phyloP scores from a whole-genome alignment of 2,329 filamentous ascomycete species.

The Diaporthe vexans region DNA sequence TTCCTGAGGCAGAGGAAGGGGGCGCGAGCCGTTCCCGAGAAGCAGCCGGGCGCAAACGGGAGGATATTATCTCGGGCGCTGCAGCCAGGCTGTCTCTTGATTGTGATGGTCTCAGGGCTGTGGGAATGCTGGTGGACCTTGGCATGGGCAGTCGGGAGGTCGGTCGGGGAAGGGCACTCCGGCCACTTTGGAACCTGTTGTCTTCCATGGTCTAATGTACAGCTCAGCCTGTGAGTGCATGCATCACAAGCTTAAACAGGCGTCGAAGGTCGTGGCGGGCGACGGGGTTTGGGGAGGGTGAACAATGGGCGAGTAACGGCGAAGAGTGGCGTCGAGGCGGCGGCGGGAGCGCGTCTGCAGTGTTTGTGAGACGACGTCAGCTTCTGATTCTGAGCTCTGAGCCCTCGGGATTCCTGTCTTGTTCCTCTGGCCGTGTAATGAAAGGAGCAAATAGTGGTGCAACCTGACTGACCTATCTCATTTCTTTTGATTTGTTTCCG shows the following conservation, averaged over 20 bases:
- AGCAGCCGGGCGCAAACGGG: constrained; percentile 37
- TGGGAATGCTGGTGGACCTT: constrained; percentile 35
- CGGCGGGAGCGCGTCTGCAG: constrained; percentile 7
- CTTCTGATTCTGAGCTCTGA: background rate
- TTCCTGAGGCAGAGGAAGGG: constrained; percentile 2
- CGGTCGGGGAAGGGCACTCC: constrained; percentile 35
- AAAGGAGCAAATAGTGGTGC: constrained; percentile 4
- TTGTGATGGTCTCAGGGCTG: constrained; percentile 34
- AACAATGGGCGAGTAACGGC: constrained; percentile 4
- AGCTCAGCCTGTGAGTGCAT: constrained; percentile 13
- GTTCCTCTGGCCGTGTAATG: constrained; percentile 5
- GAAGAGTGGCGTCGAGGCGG: background rate
- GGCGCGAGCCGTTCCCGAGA: constrained; percentile 36
- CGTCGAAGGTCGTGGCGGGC: background rate
- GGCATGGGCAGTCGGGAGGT: constrained; percentile 40
- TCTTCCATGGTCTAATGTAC: constrained; percentile 34
- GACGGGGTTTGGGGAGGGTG: background rate
- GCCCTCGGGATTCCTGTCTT: background rate
- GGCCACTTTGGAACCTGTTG: constrained; percentile 29
- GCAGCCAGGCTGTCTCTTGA: constrained; percentile 36
- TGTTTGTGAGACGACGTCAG: constrained; percentile 14
- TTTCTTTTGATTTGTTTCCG: constrained; percentile 22
- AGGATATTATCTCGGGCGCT: constrained; percentile 21
- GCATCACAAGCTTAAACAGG: constrained; percentile 12
- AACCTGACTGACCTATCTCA: constrained; percentile 14